Conservation (phyloP, 306 rosid genomes). For the Cicer chorassanicum region DNA sequence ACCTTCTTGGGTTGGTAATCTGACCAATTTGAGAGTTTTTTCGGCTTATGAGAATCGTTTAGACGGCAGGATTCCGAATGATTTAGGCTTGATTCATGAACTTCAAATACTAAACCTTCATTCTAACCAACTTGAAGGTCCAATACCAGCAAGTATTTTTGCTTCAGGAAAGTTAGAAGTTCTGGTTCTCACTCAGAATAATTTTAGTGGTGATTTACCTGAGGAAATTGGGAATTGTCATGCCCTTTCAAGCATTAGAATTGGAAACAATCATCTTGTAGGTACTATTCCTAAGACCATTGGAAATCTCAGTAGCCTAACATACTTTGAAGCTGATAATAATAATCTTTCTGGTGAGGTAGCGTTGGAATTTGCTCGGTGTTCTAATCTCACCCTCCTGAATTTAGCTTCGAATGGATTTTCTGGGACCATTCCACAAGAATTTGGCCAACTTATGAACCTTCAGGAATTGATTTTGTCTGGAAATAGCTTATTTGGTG, state of each 20-base stretch:
- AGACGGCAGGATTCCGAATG: constrained; percentile 76
- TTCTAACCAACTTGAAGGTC: constrained; percentile 84
- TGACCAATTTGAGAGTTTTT: constrained; percentile 75
- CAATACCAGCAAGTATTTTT: constrained; percentile 82
- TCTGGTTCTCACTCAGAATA: constrained; percentile 91
- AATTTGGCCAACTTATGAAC: constrained; percentile 82
- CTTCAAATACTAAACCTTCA: constrained; percentile 90
- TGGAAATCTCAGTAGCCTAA: constrained; percentile 88
- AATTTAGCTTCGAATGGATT: constrained; percentile 94
- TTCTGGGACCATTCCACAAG: constrained; percentile 73
- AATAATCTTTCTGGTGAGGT: constrained; percentile 86
- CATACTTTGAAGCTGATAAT: constrained; percentile 93
- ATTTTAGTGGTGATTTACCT: constrained; percentile 61
- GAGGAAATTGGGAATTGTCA: constrained; percentile 54
- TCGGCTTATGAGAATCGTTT: constrained; percentile 89
- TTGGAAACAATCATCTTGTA: constrained; percentile 54
- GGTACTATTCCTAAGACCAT: constrained; percentile 54
- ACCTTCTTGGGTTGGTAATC: constrained; percentile 85
- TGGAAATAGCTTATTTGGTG: constrained; percentile 78
- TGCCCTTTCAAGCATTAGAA: constrained; percentile 53
- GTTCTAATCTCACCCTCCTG: constrained; percentile 89
- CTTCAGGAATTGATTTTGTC: constrained; percentile 95
- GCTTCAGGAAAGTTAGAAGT: constrained; percentile 76
- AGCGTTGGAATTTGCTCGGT: constrained; percentile 66
- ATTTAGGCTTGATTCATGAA: constrained; percentile 71